Evolutionary conservation across 2,329 filamentous ascomycete species (phyloP).

Genomic region (Botrytis medusae): DNA sequence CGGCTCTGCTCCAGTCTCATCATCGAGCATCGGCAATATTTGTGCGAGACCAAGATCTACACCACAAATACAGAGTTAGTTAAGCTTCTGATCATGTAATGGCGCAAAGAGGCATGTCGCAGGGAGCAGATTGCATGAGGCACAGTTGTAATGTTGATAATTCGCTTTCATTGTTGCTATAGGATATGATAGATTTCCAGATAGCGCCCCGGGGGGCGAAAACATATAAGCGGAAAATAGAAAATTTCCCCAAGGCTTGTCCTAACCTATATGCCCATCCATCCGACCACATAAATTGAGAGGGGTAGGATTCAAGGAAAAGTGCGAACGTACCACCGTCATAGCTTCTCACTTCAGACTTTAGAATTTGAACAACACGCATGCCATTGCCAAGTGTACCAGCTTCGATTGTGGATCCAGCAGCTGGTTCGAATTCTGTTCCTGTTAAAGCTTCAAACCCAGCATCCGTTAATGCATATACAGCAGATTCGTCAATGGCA

Average conservation of each 20-base stretch:
- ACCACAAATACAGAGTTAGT: slow-evolving; percentile 27
- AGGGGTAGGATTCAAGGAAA: slow-evolving; percentile 28
- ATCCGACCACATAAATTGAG: neutral
- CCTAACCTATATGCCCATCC: slow-evolving; percentile 14
- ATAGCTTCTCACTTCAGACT: slow-evolving; percentile 84
- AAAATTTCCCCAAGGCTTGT: slow-evolving; percentile 5
- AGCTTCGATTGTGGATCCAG: slow-evolving; percentile 82
- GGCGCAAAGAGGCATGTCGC: slow-evolving; percentile 25
- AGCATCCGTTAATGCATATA: slow-evolving; percentile 72
- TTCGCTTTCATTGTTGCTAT: slow-evolving; percentile 45
- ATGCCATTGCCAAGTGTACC: slow-evolving; percentile 78
- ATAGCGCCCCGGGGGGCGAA: slow-evolving; percentile 38
- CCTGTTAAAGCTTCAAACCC: slow-evolving; percentile 74
- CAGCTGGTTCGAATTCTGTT: slow-evolving; percentile 88
- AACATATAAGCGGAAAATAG: slow-evolving; percentile 24
- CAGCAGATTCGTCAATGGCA: slow-evolving; percentile 66
- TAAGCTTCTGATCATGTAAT: slow-evolving; percentile 19
- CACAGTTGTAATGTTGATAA: slow-evolving; percentile 34
- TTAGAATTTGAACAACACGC: slow-evolving; percentile 83
- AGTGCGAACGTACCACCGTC: slow-evolving; percentile 68
- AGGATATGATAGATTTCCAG: slow-evolving; percentile 40
- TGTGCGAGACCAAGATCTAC: slow-evolving; percentile 82
- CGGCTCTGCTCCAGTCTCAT: slow-evolving; percentile 80
- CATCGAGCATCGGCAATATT: slow-evolving; percentile 90
- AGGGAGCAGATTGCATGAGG: slow-evolving; percentile 34